Conservation (phyloP, 2,329 filamentous ascomycete genomes). For the Phialemoniopsis sp. region DNA sequence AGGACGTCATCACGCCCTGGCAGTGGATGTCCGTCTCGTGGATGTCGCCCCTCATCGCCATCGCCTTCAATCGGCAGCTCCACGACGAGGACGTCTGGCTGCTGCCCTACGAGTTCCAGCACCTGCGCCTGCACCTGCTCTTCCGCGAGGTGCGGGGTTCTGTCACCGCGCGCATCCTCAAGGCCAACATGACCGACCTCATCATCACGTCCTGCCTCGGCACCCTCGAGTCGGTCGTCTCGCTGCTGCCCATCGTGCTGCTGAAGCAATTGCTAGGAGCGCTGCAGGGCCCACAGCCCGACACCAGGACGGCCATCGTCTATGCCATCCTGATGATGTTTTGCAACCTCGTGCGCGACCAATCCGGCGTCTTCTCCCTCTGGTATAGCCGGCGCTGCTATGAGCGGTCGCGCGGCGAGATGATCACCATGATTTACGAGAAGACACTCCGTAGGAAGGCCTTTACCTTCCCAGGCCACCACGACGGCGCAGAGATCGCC, state of each 20-base stretch:
- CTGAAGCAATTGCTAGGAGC: conserved; percentile 68
- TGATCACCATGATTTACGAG: conserved; percentile 81
- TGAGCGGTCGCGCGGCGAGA: conserved; percentile 77
- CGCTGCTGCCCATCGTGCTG: conserved; percentile 60
- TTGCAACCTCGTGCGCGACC: conserved; percentile 56
- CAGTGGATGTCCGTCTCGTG: conserved; percentile 84
- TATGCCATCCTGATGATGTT: conserved; percentile 62
- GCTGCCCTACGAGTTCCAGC: conserved; percentile 77
- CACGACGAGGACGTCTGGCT: conserved; percentile 79
- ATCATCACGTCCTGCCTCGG: conserved; percentile 62
- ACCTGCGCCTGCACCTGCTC: conserved; percentile 66
- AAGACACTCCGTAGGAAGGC: conserved; percentile 68
- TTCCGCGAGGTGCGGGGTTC: conserved; percentile 72
- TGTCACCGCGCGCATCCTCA: conserved; percentile 64
- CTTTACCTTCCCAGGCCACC: conserved; percentile 32
- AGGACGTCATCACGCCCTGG: conserved; percentile 76
- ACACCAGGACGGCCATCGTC: conserved; percentile 54
- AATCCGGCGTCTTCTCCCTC: conserved; percentile 63
- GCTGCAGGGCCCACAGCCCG: conserved; percentile 50
- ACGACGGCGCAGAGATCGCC: conserved; percentile 17
- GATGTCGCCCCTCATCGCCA: conserved; percentile 69
- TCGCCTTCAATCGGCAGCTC: conserved; percentile 62
- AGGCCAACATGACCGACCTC: conserved; percentile 77
- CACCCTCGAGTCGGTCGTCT: conserved; percentile 53
- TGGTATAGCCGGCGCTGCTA: conserved; percentile 86